Evolutionary conservation across 2,329 filamentous ascomycete species (phyloP), one percentile per base, ranked within the genome.

Genomic region (Aspergillus thermomutatus): DNA sequence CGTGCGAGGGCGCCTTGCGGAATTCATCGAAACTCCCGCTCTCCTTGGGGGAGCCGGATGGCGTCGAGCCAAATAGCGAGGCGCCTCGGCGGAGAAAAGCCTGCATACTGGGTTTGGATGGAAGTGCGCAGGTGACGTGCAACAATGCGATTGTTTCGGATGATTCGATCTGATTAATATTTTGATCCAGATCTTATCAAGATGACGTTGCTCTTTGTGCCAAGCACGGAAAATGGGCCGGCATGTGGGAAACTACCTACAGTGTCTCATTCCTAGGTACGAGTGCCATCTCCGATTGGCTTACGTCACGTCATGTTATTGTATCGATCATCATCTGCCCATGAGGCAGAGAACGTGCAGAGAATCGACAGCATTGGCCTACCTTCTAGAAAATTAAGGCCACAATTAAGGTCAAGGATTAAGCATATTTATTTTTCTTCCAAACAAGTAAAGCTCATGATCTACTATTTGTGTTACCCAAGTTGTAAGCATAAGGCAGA

Each of bases 1-100:
- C 75, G 49, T 73, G 74, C 47, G 75, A 74, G 9, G 76, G 71
- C 26, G 79, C 79, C 26, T 77, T 82, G 45, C 69, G 64, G 65
- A 84, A 83, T 26, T 76, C 77, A 57, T 72, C 71, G 23, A 46
- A 14, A 23, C 17, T 21, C 10, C 41, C 53, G 21, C 49, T 55
- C 28, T 52, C 50, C 53, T 54, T 54, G 23, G 66, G 64, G 51
- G 64, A 62, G n/a, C 66, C 66, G 50, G 69, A 67, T 10, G 64
- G 59, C 3, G 63, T 57, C n/a, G 68, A 65, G 51, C 54, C 63
- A 50, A 75, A 67, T 54, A 75, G 62, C 8, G 71, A 69, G 23
- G 71, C 60, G 40, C 70, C 68, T 19, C 69, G 66, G 45, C 71
- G 70, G 53, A 75, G 64, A 52, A 76, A 60, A 34, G 68, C 59